These are phyloP conservation scores for Pseudopyricularia javanii DNA, from an alignment of 2,329 filamentous ascomycete genomes.

Conservation along the genomic window DNA sequence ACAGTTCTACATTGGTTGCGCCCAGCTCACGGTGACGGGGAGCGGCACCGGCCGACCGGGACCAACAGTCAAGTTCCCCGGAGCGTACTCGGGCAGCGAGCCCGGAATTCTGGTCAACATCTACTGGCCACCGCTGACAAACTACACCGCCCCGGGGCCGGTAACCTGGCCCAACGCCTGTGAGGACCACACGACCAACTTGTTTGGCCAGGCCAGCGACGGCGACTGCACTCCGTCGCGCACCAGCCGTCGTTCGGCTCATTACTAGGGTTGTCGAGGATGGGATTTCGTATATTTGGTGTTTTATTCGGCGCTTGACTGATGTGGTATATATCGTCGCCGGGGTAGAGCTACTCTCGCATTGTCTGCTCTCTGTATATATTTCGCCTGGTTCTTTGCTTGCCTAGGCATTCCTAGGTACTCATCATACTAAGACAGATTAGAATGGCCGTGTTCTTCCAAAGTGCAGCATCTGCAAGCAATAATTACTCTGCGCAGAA, in stretches of 20 bases:
- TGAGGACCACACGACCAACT: constrained; percentile 24
- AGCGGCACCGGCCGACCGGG: not conserved
- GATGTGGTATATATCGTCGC: too few species aligned
- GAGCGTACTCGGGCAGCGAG: not conserved
- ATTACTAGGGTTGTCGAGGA: not conserved
- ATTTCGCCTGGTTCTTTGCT: too few species aligned
- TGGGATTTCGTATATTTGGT: too few species aligned
- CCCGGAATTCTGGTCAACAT: constrained; percentile 19
- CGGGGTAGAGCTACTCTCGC: too few species aligned
- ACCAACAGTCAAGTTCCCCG: constrained; percentile 2
- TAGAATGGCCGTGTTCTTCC: too few species aligned
- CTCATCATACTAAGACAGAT: too few species aligned
- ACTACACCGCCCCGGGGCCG: constrained; percentile 20
- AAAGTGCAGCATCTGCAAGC: too few species aligned
- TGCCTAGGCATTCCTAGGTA: too few species aligned
- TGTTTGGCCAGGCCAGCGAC: constrained; percentile 16
- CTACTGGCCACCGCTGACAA: constrained; percentile 20
- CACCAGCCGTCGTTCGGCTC: not conserved
- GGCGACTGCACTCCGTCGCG: constrained; percentile 19
- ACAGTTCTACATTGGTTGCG: constrained; percentile 8
- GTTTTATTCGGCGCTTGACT: too few species aligned
- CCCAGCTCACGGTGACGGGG: constrained; percentile 3
- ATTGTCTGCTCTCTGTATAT: too few species aligned
- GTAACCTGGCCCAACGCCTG: constrained; percentile 20
- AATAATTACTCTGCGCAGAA: too few species aligned